Evolutionary conservation across 768 basidiomycete species (phyloP).

Genomic region (Lentinula sp.): DNA sequence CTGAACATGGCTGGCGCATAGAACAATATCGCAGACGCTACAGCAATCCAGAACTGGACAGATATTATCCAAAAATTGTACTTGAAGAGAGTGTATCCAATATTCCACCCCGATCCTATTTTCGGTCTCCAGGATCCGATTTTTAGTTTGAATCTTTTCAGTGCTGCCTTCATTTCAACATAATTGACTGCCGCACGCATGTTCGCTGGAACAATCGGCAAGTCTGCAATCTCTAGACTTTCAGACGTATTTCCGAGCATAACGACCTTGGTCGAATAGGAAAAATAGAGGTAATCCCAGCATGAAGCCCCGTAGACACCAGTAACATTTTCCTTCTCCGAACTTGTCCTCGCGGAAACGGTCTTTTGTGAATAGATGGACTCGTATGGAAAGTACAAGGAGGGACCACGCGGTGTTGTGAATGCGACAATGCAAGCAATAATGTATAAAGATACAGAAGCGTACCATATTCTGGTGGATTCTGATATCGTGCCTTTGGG

Average conservation of each 20-base stretch:
- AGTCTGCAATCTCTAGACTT: conserved; percentile 80
- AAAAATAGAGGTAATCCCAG: conserved; percentile 68
- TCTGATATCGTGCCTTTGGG: conserved; percentile 12
- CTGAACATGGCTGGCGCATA: conserved; percentile 58
- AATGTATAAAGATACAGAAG: conserved; percentile 43
- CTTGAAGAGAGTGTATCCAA: conserved; percentile 54
- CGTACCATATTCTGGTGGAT: conserved; percentile 42
- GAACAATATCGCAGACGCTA: conserved; percentile 53
- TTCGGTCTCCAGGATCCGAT: conserved; percentile 54
- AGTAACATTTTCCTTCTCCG: conserved; percentile 70
- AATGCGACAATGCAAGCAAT: conserved; percentile 30
- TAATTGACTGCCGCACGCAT: conserved; percentile 69
- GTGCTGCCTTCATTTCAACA: conserved; percentile 52
- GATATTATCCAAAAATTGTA: conserved; percentile 42
- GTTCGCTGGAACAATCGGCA: conserved; percentile 71
- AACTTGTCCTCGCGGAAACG: conserved; percentile 50
- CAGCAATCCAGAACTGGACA: conserved; percentile 44
- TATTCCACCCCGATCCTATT: conserved; percentile 58
- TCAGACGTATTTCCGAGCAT: conserved; percentile 72
- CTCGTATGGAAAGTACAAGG: conserved; percentile 67
- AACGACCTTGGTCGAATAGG: conserved; percentile 83
- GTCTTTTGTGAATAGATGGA: conserved; percentile 72
- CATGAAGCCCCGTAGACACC: conserved; percentile 52
- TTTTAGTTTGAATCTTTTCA: conserved; percentile 43
- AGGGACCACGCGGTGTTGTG: conserved; percentile 70